A percentile compares a stretch with the other conserved stretches of the same genome.
Evolutionary conservation across 2,329 filamentous ascomycete species (phyloP).

Genomic region (Xylariaceae sp.): DNA sequence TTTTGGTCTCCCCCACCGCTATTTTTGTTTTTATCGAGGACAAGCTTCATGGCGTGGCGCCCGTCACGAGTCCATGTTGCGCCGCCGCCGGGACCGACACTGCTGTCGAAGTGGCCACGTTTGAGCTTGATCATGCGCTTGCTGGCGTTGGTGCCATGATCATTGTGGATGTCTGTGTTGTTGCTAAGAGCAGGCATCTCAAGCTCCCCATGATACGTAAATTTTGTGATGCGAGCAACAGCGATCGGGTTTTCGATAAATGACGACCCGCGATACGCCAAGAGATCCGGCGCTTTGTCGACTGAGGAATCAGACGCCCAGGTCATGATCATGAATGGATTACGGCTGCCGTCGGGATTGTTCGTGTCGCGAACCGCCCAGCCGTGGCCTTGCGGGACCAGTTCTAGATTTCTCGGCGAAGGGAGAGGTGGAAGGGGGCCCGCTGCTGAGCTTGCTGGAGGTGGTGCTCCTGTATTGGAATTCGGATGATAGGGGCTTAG

Average conservation of each 20-base stretch:
- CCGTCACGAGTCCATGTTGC: constrained; percentile 13
- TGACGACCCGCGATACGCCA: constrained; percentile 11
- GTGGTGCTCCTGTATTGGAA: constrained; percentile 4
- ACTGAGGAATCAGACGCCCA: constrained; percentile 7
- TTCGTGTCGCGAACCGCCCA: too few species aligned
- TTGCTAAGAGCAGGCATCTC: too few species aligned
- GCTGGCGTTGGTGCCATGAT: constrained; percentile 11
- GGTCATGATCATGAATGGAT: constrained; percentile 12
- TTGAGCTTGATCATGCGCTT: constrained; percentile 11
- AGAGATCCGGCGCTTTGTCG: constrained; percentile 9
- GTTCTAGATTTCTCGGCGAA: constrained; percentile 8
- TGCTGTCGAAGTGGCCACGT: constrained; percentile 10
- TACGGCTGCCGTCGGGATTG: neutral
- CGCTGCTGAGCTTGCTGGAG: neutral
- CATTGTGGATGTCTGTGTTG: too few species aligned
- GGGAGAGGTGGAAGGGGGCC: neutral
- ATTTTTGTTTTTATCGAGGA: constrained; percentile 6
- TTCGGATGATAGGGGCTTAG: constrained; percentile 10
- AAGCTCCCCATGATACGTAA: too few species aligned
- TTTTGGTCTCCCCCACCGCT: too few species aligned
- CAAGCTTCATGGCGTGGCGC: constrained; percentile 11
- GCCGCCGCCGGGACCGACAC: constrained; percentile 10
- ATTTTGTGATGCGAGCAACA: too few species aligned
- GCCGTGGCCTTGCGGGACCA: constrained; percentile 10
- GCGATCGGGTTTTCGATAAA: constrained; percentile 7